Percentiles rank a stretch among this genome's conserved stretches.
Evolutionary conservation across 2,329 filamentous ascomycete species (phyloP).

Genomic region (Drechmeria coniospora): DNA sequence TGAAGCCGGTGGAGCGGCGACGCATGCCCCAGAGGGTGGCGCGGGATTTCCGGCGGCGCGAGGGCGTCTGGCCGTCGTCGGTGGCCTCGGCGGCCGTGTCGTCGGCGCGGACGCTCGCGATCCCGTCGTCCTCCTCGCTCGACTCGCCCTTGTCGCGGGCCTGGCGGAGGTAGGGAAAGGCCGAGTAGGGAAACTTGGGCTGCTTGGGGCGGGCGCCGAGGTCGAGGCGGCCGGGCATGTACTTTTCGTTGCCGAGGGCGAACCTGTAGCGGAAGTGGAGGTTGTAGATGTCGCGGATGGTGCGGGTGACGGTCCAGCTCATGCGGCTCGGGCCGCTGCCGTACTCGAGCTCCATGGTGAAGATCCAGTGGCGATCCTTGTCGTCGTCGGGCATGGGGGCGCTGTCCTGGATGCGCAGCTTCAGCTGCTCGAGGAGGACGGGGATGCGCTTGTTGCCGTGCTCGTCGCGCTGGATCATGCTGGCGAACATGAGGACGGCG

Average conservation of each 20-base stretch:
- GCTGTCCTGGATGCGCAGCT: slow-evolving; percentile 74
- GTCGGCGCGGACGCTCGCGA: slow-evolving; percentile 20
- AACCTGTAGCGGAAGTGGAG: slow-evolving; percentile 89
- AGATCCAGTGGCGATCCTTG: slow-evolving; percentile 61
- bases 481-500: slow-evolving; percentile 84
- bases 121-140: slow-evolving; percentile 57
- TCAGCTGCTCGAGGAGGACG: slow-evolving; percentile 86
- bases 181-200: slow-evolving; percentile 76
- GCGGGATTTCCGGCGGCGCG: slow-evolving; percentile 32
- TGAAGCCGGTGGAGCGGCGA: slow-evolving; percentile 35
- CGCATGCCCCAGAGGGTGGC: slow-evolving; percentile 37
- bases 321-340: slow-evolving; percentile 89
- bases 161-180: slow-evolving; percentile 77
- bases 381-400: slow-evolving; percentile 48
- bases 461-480: slow-evolving; percentile 95
- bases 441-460: slow-evolving; percentile 91
- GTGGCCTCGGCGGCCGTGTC: slow-evolving; percentile 37
- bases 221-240: slow-evolving; percentile 53
- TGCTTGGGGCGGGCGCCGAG: slow-evolving; percentile 58
- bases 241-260: slow-evolving; percentile 68
- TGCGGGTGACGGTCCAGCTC: slow-evolving; percentile 87
- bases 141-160: slow-evolving; percentile 66
- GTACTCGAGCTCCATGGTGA: slow-evolving; percentile 88
- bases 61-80: slow-evolving; percentile 22
- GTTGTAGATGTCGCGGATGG: slow-evolving; percentile 79